phyloP scores from a whole-genome alignment of 345 rosid species.

The Lumnitzera littorea region DNA sequence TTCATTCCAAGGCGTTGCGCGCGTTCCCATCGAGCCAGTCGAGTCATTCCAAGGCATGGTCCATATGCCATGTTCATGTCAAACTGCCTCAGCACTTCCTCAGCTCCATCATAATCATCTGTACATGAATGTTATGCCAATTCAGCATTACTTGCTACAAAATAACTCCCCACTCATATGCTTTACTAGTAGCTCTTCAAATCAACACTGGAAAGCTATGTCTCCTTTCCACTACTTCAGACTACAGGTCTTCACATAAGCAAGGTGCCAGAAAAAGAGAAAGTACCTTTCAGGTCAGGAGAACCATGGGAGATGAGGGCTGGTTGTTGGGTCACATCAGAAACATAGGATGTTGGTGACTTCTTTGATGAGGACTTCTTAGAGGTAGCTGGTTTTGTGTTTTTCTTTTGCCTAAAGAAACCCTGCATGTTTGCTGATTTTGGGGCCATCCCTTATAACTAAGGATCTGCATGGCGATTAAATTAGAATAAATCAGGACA shows the following conservation, averaged over 20 bases:
- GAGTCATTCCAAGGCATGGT: constrained; percentile 70
- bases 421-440: constrained; percentile 47
- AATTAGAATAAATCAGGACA: not conserved
- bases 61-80: constrained; percentile 85
- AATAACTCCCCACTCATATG: too few species aligned
- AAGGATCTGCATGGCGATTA: not conserved
- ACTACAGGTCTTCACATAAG: not conserved
- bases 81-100: constrained; percentile 55
- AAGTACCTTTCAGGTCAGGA: constrained; percentile 40
- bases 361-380: constrained; percentile 24
- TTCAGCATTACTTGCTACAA: not conserved
- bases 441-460: constrained; percentile 30
- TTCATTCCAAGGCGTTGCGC: constrained; percentile 59
- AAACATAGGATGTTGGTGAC: constrained; percentile 34
- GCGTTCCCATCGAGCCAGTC: constrained; percentile 68
- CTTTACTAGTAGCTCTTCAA: too few species aligned
- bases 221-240: not conserved
- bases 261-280: not conserved
- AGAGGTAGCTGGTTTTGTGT: constrained; percentile 26
- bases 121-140: constrained; percentile 1
- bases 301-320: constrained; percentile 52
- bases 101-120: constrained; percentile 41
- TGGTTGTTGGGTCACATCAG: constrained; percentile 33
- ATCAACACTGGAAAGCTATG: too few species aligned
- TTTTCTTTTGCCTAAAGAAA: constrained; percentile 57